These are phyloP conservation scores for Spiromyces aspiralis DNA, from an alignment of 371 early-diverging fungal genomes.

Conservation along the genomic window DNA sequence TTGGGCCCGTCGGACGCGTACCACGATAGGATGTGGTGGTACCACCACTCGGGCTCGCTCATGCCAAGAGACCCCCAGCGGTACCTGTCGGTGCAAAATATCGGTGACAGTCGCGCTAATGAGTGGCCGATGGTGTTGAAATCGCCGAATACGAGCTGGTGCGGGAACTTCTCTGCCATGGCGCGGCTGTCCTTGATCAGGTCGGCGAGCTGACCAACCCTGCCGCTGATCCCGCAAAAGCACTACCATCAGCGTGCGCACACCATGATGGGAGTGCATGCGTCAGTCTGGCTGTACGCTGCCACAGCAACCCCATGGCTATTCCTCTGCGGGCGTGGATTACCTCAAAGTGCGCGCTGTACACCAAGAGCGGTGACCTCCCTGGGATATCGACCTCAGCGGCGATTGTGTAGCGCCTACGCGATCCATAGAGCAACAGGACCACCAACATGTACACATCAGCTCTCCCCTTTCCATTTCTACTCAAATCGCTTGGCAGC, in stretches of 20 bases:
- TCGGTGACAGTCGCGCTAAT: constrained; percentile 49
- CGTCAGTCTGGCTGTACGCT: too few species aligned
- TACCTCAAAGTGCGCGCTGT: constrained; percentile 62
- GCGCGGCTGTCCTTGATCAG: constrained; percentile 39
- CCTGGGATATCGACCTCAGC: constrained; percentile 13
- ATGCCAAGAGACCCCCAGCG: constrained; percentile 42
- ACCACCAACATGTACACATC: too few species aligned
- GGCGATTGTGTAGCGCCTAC: constrained; percentile 11
- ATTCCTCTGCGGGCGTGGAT: too few species aligned
- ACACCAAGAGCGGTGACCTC: constrained; percentile 26
- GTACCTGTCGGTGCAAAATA: constrained; percentile 47
- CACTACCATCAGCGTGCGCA: constrained; percentile 6
- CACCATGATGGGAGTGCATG: too few species aligned
- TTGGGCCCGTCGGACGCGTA: constrained; percentile 10
- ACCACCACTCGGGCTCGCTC: constrained; percentile 60
- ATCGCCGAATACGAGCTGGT: constrained; percentile 61
- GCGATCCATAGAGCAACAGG: too few species aligned
- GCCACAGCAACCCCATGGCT: too few species aligned
- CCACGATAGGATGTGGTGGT: constrained; percentile 26
- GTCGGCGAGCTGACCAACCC: constrained; percentile 48
- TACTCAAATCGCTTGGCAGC: too few species aligned
- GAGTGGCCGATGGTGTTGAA: constrained; percentile 71
- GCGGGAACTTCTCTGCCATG: constrained; percentile 27
- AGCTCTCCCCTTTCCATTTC: too few species aligned
- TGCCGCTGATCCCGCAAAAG: constrained; percentile 52